Base-by-base conservation (phyloP, 495 filamentous ascomycete genomes). In the Bombardia bombarda region DNA sequence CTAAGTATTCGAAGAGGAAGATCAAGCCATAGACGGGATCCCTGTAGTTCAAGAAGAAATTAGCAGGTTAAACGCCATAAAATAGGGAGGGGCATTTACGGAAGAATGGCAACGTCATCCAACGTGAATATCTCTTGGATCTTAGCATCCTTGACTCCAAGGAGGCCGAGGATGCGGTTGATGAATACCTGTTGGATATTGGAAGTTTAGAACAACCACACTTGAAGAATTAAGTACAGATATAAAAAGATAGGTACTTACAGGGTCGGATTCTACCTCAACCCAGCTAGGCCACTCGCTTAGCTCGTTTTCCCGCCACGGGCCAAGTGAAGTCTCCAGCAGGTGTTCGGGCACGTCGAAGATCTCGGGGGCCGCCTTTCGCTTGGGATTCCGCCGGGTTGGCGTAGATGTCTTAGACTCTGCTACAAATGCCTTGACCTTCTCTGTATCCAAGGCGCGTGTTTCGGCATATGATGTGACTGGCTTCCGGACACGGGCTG, bases 241-340 rank as follows among this genome's bases (percentile, higher is more conserved):
- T 10, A 16, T 16, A 6, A n/a, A 18, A 5, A 14, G 32, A 33
- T 16, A 9, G 40, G 57, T n/a, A n/a, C 76, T 58, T 65, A 89
- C 88, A 2, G 92, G 92, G 42, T 98, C 90, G 1, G 87, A 93
- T 59, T 95, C 88, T 28, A 96, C 71, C 55, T 95, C 89, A 34
- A 82, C 83, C 72, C 88, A 98, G 19, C 87, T 88, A 2, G 51
- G 53, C 62, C 72, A 77, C 23, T 65, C 64, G 10, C 56, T 49
- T 7, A 60, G 61, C 40, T 78, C 73, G 30, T 70, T 52, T 7
- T 49, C 48, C 13, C 46, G 45, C 58, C 68, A 69, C 2, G 58
- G 62, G 7, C 37, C 45, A 3, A 73, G 47, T 3, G 62, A 51
- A 3, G 55, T 48, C 8, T 67, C 66, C 5, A 70, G 47, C 8